Evolutionary conservation across 805 yeast genomes (phyloP).

Genomic region (Kodamaea kaohsiungensis): DNA sequence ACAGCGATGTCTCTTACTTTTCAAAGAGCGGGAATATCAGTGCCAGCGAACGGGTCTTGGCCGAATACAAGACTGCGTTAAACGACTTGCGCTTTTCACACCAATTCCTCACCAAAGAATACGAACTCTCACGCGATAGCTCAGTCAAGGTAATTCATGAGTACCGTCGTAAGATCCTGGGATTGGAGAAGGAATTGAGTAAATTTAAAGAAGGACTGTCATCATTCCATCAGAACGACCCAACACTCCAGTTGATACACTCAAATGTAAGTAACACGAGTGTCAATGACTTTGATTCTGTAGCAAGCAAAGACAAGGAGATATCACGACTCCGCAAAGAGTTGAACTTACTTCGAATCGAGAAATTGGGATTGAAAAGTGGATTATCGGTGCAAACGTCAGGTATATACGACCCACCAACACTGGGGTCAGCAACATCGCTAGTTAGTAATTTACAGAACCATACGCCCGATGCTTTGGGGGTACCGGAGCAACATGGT

Average conservation of each 20-base stretch:
- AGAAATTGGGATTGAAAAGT: constrained; percentile 38
- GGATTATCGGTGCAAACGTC: constrained; percentile 7
- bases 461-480: constrained; percentile 13
- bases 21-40: constrained; percentile 11
- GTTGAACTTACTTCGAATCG: constrained; percentile 45
- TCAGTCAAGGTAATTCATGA: constrained; percentile 54
- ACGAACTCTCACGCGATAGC: constrained; percentile 62
- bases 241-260: neutral
- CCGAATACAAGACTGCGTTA: constrained; percentile 57
- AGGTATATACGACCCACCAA: constrained; percentile 3
- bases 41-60: constrained; percentile 21
- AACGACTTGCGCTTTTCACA: constrained; percentile 72
- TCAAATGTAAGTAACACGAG: neutral
- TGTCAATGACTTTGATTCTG: constrained; percentile 6
- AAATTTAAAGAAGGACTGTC: neutral
- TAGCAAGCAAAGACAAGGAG: constrained; percentile 37
- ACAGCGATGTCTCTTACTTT: constrained; percentile 8
- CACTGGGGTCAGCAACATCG: constrained; percentile 9
- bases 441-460: constrained; percentile 9
- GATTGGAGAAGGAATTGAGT: constrained; percentile 51
- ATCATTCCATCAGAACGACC: neutral
- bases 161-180: constrained; percentile 50
- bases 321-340: constrained; percentile 46
- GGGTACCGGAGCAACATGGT: constrained; percentile 1
- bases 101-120: constrained; percentile 65